Base-by-base conservation (phyloP, 805 yeast genomes). In the Nakazawaea wyomingensis region DNA sequence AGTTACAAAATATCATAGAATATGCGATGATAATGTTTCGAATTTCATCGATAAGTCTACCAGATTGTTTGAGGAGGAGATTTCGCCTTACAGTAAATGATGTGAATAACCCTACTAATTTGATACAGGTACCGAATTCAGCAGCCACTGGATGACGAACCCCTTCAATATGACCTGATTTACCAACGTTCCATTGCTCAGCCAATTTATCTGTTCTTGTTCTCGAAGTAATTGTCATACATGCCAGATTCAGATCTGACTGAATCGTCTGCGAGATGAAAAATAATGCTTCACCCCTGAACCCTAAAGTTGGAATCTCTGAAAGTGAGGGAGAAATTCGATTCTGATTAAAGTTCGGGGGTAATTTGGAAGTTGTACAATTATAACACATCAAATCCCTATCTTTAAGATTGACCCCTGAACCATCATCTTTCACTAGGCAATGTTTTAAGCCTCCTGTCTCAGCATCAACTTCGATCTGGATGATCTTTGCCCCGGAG, bases 241-340 rank as follows among this genome's bases (percentile, higher is more conserved):
- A 38, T 1, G 62, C 60, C 16, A 57, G 52, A 4, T 45, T 40
- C 3, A 52, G 43, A 18, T 39, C 41, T 14, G 26, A 19, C n/a
- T 24, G 37, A n/a, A 39, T 39, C 19, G 63, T 45, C 35, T 51
- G 63, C 20, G 65, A 57, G 18, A 76, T 51, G 33, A 61, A 57
- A 49, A 60, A 62, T 6, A 76, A 52, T 0, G 78, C 77, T 46
- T 72, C 74, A 6, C 80, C 82, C 53, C 76, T 58, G 47, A 69
- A 74, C 0, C 81, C 80, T 41, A 69, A 57, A 0, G 75, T 60
- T 1, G 44, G 20, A 4, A 65, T 41, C 2, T 31, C 34, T 4
- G 37, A 24, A 8, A 39, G 55, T 27, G 0, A 47, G 41, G 0
- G 47, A 29, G 27, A 8, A 3, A n/a, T n/a, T n/a, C 27, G 27